These are phyloP conservation scores for Sporothrix phasma DNA, from an alignment of 2,329 filamentous ascomycete genomes.

Conservation along the genomic window DNA sequence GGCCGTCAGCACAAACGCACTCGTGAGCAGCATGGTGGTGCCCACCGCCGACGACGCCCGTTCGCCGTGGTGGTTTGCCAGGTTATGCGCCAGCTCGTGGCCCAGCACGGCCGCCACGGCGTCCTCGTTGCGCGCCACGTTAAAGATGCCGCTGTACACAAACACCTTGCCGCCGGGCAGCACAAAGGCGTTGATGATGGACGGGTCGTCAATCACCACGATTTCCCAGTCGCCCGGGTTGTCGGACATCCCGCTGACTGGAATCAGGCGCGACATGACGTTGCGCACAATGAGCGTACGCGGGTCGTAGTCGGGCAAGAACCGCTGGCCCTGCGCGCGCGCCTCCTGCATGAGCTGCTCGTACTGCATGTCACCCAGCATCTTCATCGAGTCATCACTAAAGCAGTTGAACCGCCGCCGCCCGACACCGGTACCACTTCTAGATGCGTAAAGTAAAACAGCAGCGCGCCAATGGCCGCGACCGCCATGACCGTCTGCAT, in stretches of 20 bases:
- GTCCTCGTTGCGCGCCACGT: conserved; percentile 56
- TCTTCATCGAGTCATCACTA: conserved; percentile 43
- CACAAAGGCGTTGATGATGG: conserved; percentile 65
- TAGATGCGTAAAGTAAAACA: conserved; percentile 58
- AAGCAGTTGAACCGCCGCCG: conserved; percentile 65
- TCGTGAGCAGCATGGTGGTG: conserved; percentile 41
- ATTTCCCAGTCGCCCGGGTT: conserved; percentile 54
- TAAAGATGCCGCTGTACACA: conserved; percentile 63
- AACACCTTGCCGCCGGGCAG: conserved; percentile 73
- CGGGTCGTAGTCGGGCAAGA: conserved; percentile 51
- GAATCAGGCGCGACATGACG: conserved; percentile 57
- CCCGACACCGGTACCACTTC: conserved; percentile 65
- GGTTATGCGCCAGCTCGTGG: conserved; percentile 71
- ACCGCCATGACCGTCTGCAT: conserved; percentile 33
- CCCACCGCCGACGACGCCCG: conserved; percentile 44
- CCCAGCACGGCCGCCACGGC: conserved; percentile 65
- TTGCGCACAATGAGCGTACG: conserved; percentile 47
- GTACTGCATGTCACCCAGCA: conserved; percentile 44
- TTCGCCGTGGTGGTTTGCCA: conserved; percentile 60
- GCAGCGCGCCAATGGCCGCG: conserved; percentile 34
- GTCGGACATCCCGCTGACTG: conserved; percentile 50
- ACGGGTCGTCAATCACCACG: conserved; percentile 58
- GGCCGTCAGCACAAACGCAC: conserved; percentile 38
- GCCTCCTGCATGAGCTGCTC: conserved; percentile 46
- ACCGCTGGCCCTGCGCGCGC: conserved; percentile 39